Conservation (phyloP, 306 rosid genomes). For the Lablab purpureus region DNA sequence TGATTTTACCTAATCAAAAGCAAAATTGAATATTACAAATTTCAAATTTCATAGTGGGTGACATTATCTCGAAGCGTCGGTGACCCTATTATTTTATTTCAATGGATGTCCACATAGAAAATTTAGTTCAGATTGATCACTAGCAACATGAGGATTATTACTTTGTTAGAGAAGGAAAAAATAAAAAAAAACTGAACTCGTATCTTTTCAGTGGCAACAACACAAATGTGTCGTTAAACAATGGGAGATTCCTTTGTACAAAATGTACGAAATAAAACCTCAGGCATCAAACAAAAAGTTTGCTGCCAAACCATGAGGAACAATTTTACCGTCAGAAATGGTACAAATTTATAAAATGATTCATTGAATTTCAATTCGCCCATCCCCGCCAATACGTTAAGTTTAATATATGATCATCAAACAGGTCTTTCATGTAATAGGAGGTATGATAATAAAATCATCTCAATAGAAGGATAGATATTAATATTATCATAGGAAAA, state of each 20-base stretch:
- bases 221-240: slow-evolving; percentile 7
- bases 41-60: neutral
- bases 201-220: neutral
- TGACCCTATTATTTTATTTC: neutral
- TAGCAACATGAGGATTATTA: slow-evolving; percentile 2
- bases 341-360: neutral
- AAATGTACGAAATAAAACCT: slow-evolving; percentile 9
- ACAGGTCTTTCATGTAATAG: neutral
- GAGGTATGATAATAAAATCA: neutral
- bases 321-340: neutral
- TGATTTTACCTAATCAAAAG: neutral
- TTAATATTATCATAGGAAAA: neutral
- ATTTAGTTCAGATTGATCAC: neutral
- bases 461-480: neutral
- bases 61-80: neutral
- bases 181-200: neutral
- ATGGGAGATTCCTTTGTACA: neutral
- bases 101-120: neutral
- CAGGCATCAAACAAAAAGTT: neutral
- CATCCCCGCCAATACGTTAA: neutral
- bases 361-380: neutral
- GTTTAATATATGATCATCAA: neutral
- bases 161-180: slow-evolving; percentile 7
- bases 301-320: neutral
- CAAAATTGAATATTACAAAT: slow-evolving; percentile 12